These are phyloP conservation scores for Pseudogymnoascus sp. DNA, from an alignment of 2,329 filamentous ascomycete genomes.

Conservation along the genomic window DNA sequence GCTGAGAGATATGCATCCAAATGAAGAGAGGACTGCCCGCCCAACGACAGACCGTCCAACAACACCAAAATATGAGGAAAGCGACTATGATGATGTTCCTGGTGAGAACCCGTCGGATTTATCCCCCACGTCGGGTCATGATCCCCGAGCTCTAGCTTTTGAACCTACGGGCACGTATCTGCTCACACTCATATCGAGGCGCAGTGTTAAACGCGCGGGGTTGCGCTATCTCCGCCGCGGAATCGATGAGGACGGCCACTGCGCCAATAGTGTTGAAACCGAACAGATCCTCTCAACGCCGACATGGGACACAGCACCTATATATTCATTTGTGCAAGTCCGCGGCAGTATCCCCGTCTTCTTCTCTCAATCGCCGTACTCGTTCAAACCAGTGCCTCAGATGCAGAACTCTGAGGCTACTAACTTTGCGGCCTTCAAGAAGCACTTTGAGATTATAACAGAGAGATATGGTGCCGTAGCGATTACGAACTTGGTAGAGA, in stretches of 20 bases:
- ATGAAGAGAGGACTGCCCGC: not conserved
- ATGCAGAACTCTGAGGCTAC: conserved; percentile 72
- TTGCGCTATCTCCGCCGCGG: conserved; percentile 85
- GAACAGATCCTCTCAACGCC: conserved; percentile 81
- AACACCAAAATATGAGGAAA: not conserved
- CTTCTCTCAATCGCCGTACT: conserved; percentile 92
- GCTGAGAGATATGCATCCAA: conserved; percentile 33
- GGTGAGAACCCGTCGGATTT: not conserved
- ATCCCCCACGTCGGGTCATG: not conserved
- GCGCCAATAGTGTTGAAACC: conserved; percentile 88
- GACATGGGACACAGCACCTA: conserved; percentile 56
- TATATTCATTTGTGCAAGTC: conserved; percentile 79
- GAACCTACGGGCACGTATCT: conserved; percentile 34
- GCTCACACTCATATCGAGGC: conserved; percentile 84
- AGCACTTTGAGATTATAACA: conserved; percentile 67
- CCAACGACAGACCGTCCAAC: not conserved
- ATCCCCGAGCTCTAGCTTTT: not conserved
- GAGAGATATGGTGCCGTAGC: conserved; percentile 70
- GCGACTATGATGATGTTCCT: not conserved
- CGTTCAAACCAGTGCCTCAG: conserved; percentile 78
- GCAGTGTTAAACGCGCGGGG: conserved; percentile 79
- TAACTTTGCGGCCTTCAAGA: conserved; percentile 70
- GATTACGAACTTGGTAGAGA: conserved; percentile 79
- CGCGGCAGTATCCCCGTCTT: conserved; percentile 90
- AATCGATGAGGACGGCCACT: conserved; percentile 79